Conservation (phyloP, 108 stramenopile genomes). For the Ochromonas danica region DNA sequence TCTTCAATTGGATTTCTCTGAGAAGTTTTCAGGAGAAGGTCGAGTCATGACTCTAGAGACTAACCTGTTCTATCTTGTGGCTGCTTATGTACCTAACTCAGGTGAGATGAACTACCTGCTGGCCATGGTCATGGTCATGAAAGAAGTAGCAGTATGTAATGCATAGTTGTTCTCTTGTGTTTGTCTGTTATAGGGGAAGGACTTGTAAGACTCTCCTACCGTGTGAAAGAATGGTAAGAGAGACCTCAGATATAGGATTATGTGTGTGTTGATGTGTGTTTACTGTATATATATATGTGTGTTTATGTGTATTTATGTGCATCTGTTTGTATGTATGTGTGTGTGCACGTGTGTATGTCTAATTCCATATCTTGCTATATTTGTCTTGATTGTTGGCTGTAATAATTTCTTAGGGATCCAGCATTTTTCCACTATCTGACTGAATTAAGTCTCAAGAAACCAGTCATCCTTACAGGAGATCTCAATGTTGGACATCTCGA, state of each 20-base stretch:
- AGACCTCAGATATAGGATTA: too few species aligned
- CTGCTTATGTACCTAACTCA: constrained; percentile 92
- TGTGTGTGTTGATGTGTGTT: too few species aligned
- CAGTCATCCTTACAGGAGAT: constrained; percentile 84
- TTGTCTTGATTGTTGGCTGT: background rate
- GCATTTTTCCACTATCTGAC: constrained; percentile 59
- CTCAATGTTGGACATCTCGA: constrained; percentile 81
- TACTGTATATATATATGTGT: too few species aligned
- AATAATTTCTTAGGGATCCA: constrained; percentile 53
- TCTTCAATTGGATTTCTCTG: too few species aligned
- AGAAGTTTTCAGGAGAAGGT: constrained; percentile 71
- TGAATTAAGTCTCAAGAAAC: constrained; percentile 48
- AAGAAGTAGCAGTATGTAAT: too few species aligned
- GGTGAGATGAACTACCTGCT: too few species aligned
- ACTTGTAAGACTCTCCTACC: constrained; percentile 82
- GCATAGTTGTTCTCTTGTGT: too few species aligned
- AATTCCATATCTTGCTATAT: background rate
- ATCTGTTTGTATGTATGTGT: too few species aligned
- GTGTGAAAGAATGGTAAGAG: constrained; percentile 77
- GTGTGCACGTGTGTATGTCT: too few species aligned
- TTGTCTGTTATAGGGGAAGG: too few species aligned
- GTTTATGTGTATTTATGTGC: too few species aligned
- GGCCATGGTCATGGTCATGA: too few species aligned
- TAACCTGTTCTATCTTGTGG: constrained; percentile 70
- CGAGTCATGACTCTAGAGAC: constrained; percentile 81